These are phyloP conservation scores for Lizonia empirigonia DNA, from an alignment of 2,329 filamentous ascomycete species.

Conservation along the genomic window DNA sequence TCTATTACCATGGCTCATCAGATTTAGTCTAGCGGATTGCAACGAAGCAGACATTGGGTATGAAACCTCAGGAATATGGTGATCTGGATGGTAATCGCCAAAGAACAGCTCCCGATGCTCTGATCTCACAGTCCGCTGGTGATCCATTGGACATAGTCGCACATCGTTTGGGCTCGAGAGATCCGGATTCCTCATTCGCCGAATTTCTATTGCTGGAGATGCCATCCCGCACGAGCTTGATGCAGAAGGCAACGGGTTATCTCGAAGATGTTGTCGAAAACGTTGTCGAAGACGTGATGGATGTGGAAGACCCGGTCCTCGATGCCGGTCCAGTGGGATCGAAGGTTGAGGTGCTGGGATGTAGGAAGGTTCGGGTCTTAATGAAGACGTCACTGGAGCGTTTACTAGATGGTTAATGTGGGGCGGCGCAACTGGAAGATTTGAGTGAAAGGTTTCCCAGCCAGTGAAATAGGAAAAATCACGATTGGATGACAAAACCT, in stretches of 20 bases:
- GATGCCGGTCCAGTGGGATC: not conserved
- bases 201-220: not conserved
- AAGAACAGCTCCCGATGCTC: not conserved
- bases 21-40: too few relatives aligned
- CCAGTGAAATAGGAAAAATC: too few relatives aligned
- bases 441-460: too few relatives aligned
- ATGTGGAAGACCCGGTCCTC: not conserved
- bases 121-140: not conserved
- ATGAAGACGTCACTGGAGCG: not conserved
- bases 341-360: not conserved
- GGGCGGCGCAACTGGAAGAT: not conserved
- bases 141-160: not conserved
- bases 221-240: not conserved
- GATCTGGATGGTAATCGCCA: not conserved
- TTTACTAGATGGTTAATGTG: not conserved
- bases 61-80: not conserved
- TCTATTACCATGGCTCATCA: too few relatives aligned
- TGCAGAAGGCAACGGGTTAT: not conserved
- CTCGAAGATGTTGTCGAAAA: not conserved
- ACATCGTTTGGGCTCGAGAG: not conserved
- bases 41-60: not conserved
- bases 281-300: not conserved
- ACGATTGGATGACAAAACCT: too few relatives aligned
- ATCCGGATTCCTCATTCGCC: not conserved
- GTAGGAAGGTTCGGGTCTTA: not conserved